A percentile compares a stretch with the other conserved stretches of the same genome.
Evolutionary conservation across 257 asterid species (phyloP).

Genomic region (Verbena officinalis): DNA sequence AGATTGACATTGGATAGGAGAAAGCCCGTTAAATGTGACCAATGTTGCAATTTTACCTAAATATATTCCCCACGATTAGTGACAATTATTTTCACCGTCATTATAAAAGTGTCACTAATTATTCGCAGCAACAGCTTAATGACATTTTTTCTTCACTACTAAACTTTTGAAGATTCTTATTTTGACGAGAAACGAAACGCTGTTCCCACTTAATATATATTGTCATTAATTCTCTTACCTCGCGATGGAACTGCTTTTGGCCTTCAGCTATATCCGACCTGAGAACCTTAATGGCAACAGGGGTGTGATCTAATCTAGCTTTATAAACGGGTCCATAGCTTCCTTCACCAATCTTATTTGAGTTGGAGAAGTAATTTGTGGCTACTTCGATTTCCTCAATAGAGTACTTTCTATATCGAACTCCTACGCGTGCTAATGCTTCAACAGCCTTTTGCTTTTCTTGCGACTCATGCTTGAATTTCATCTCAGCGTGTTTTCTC

Average conservation of each 20-base stretch:
- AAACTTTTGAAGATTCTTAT: too few relatives aligned
- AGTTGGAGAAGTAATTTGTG: conserved; percentile 52
- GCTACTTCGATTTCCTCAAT: conserved; percentile 67
- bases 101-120: too few relatives aligned
- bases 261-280: conserved; percentile 70
- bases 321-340: conserved; percentile 82
- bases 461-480: conserved; percentile 46
- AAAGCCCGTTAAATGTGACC: too few relatives aligned
- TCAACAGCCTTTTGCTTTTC: conserved; percentile 61
- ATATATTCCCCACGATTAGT: too few relatives aligned
- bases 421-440: conserved; percentile 41
- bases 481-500: conserved; percentile 61
- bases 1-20: too few relatives aligned
- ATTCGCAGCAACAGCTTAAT: too few relatives aligned
- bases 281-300: conserved; percentile 81
- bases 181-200: too few relatives aligned
- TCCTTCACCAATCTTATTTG: conserved; percentile 82
- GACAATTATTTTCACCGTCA: too few relatives aligned
- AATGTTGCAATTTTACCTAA: too few relatives aligned
- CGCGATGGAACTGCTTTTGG: conserved; percentile 70
- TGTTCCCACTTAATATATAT: too few relatives aligned
- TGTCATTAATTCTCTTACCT: too few relatives aligned
- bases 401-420: conserved; percentile 53
- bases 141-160: too few relatives aligned
- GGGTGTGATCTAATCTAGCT: conserved; percentile 70